Evolutionary conservation across 352 stramenopile species (phyloP).

Genomic region (Globisporangium solare): DNA sequence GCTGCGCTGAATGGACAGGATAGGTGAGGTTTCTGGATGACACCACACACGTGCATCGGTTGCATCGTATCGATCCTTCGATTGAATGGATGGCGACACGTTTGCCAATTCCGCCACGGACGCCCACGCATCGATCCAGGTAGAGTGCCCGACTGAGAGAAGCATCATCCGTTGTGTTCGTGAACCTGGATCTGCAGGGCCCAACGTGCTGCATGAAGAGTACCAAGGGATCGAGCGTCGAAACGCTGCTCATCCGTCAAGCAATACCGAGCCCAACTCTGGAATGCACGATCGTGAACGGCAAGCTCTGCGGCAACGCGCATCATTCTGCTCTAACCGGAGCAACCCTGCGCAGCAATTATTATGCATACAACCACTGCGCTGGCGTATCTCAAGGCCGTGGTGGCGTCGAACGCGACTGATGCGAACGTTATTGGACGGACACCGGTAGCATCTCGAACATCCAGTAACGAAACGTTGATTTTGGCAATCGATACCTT

Average conservation of each 20-base stretch:
- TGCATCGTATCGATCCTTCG: too few species aligned
- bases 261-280: not conserved
- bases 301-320: conserved; percentile 3
- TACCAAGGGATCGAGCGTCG: conserved; percentile 14
- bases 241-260: conserved; percentile 13
- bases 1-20: too few species aligned
- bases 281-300: not conserved
- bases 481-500: too few species aligned
- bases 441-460: conserved; percentile 1
- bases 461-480: not conserved
- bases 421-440: not conserved
- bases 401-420: conserved; percentile 1
- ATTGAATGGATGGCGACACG: too few species aligned
- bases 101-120: too few species aligned
- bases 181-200: conserved; percentile 29
- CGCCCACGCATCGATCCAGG: too few species aligned
- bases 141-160: too few species aligned
- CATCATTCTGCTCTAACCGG: not conserved
- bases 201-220: conserved; percentile 49
- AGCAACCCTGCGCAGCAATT: conserved; percentile 14
- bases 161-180: conserved; percentile 23
- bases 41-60: too few species aligned
- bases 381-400: not conserved
- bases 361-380: conserved; percentile 35
- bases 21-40: too few species aligned